These are phyloP conservation scores for Pseudopithomyces maydicus DNA, from an alignment of 2,329 filamentous ascomycete species.

Conservation along the genomic window DNA sequence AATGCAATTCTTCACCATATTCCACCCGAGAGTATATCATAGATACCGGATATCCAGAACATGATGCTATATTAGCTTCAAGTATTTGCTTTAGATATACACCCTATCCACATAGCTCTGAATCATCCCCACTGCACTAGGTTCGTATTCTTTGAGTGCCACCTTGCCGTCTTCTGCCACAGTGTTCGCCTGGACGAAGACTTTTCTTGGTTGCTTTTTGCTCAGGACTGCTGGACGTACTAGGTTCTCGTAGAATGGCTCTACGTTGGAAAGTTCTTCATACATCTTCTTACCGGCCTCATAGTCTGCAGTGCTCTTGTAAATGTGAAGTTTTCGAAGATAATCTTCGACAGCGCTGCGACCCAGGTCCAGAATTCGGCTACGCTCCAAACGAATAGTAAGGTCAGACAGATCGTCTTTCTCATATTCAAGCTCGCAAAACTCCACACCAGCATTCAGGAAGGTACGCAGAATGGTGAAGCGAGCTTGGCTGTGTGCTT, in stretches of 20 bases:
- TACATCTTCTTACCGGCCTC: constrained; percentile 80
- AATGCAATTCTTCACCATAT: not conserved
- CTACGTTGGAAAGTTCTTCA: constrained; percentile 80
- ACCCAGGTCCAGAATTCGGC: constrained; percentile 83
- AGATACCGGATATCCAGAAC: no score
- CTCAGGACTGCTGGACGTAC: constrained; percentile 75
- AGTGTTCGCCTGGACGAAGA: constrained; percentile 95
- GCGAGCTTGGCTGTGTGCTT: constrained; percentile 83
- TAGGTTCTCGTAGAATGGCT: constrained; percentile 82
- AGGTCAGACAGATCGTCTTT: constrained; percentile 78
- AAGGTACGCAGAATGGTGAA: constrained; percentile 87
- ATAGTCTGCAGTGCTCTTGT: constrained; percentile 87
- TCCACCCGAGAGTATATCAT: not conserved
- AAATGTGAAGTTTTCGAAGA: constrained; percentile 89
- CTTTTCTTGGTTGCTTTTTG: constrained; percentile 82
- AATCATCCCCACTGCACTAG: constrained; percentile 74
- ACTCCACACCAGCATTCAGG: constrained; percentile 82
- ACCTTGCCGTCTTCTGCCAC: constrained; percentile 60
- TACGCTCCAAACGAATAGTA: constrained; percentile 80
- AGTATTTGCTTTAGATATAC: constrained; percentile 29
- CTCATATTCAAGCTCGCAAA: constrained; percentile 80
- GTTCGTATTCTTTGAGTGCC: constrained; percentile 85
- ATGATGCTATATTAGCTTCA: no score
- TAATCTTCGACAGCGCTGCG: constrained; percentile 84
- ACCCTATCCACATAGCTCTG: constrained; percentile 44